Base-by-base conservation (phyloP, 139 green algal species). In the Desmodesmus armatus region DNA sequence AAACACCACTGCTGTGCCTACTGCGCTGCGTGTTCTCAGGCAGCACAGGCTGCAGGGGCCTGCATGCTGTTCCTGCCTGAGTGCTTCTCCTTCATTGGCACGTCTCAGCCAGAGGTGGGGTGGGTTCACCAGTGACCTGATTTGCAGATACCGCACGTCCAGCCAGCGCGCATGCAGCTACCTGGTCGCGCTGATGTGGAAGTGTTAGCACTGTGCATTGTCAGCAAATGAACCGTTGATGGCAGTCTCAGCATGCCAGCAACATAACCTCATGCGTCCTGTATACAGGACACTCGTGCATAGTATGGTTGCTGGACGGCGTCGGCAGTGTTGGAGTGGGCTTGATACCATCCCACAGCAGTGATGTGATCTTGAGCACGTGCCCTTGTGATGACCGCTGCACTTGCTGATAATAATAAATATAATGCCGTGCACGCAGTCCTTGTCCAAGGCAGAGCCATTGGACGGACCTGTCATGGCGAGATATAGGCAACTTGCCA, bases 41-140 rank as follows among this genome's bases (percentile, higher is more conserved):
- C 74, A 35, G 81, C 81, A 40, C 51, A 27, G 35, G 70, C 70
- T 11, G 81, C 51, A 31, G 70, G 60, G 31, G 71, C 55, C 76
- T 58, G 76, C 53, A 73, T 98, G 86, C 88, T 99, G n/a, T 98
- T 98, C 86, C 91, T 99, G 4, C 97, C 97, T 29, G 97, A 99
- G 88, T 97, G 95, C 84, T 98, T 96, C 86, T 92, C 91, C 9
- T 98, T 98, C 86, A 95, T 99, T 21, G 97, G 97, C 0, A 58
- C 76, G 0, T 77, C 62, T 0, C 88, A 87, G 55, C 47, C 43
- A 29, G 86, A 93, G 83, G 88, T 90, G 47, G 2, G 70, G 33
- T 63, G 7, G 27, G 25, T 29, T 17, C 13, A 19, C n/a, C n/a
- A n/a, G n/a, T n/a, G n/a, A n/a, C n/a, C n/a, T n/a, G n/a, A n/a